These are phyloP conservation scores for Senna tora DNA, from an alignment of 306 rosid species.

Conservation along the genomic window DNA sequence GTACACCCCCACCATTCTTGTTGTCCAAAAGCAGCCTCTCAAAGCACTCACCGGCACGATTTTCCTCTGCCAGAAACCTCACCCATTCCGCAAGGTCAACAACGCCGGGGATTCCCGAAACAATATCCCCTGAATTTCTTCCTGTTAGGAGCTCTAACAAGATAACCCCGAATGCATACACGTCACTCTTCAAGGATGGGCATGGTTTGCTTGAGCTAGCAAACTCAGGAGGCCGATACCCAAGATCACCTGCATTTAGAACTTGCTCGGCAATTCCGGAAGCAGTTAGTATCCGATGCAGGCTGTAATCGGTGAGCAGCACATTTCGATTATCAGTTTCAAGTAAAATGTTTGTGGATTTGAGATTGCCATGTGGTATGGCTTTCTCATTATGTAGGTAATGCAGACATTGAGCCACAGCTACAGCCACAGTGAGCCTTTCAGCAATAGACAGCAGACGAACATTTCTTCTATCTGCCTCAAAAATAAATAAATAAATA, in stretches of 20 bases:
- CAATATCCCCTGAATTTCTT: constrained; percentile 62
- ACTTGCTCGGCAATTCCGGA: constrained; percentile 82
- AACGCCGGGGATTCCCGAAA: constrained; percentile 59
- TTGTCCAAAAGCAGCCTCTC: constrained; percentile 57
- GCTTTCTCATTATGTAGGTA: constrained; percentile 75
- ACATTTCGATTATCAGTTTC: constrained; percentile 54
- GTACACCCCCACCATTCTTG: constrained; percentile 27
- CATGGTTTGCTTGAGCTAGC: constrained; percentile 70
- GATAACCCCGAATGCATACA: constrained; percentile 76
- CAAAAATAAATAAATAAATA: constrained; percentile 31
- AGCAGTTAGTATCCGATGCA: constrained; percentile 69
- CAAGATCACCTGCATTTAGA: constrained; percentile 71
- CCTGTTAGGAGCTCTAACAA: constrained; percentile 80
- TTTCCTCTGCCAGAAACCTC: constrained; percentile 54
- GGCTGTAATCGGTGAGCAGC: constrained; percentile 68
- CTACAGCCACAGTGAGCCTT: constrained; percentile 59
- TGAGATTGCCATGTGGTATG: constrained; percentile 86
- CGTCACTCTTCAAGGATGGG: constrained; percentile 81
- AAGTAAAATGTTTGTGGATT: constrained; percentile 73
- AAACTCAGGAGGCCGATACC: constrained; percentile 82
- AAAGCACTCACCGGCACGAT: constrained; percentile 58
- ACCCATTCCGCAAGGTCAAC: constrained; percentile 76
- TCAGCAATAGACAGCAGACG: constrained; percentile 57
- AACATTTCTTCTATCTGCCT: constrained; percentile 54
- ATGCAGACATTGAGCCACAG: constrained; percentile 61